Base-by-base conservation (phyloP, 176 grass and related monocot genomes). In the Bromus sterilis region DNA sequence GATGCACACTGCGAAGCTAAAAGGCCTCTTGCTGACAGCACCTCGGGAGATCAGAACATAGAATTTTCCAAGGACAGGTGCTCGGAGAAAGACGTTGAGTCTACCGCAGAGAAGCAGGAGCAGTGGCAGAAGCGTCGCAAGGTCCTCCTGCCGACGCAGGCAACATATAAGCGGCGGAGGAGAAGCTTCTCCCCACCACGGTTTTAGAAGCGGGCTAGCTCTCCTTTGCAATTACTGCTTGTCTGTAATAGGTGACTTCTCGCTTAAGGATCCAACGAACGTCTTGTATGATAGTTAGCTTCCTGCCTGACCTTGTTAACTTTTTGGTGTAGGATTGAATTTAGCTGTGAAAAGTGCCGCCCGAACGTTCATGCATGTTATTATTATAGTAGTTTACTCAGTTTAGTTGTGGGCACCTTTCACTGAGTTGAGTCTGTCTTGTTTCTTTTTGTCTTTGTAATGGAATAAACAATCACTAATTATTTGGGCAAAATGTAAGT, bases 41-140 rank as follows among this genome's bases (percentile, higher is more conserved):
- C 11, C 5, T 24, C 31, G 9, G 44, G 65, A 65, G 78, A 34
- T 11, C 40, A 55, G 35, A 58, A 80, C 56, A 62, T 71, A 5
- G 10, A 65, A 10, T 13, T 74, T 20, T 26, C 84, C 1, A 85
- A 83, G 9, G 86, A 85, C 12, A 82, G 75, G 31, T 42, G 73
- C 37, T 82, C 42, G 3, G 34, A 91, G 62, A 79, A 89, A 32
- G 83, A 83, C 36, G 76, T 24, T 4, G 31, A 51, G 4, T 26
- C 29, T 10, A 66, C 30, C 2, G 76, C 62, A 7, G 82, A 66
- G 14, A 97, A 82, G 76, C 48, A 32, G 66, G 80, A 89, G 61
- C 71, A 61, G 6, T 56, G 80, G 51, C 66, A 78, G 83, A 99
- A 99, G 89, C 84, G 97, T 25, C 88, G 89, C 11, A 95, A 93